phyloP scores from a whole-genome alignment of 1,139 yeast genomes.

The Kodamaea sp. region DNA sequence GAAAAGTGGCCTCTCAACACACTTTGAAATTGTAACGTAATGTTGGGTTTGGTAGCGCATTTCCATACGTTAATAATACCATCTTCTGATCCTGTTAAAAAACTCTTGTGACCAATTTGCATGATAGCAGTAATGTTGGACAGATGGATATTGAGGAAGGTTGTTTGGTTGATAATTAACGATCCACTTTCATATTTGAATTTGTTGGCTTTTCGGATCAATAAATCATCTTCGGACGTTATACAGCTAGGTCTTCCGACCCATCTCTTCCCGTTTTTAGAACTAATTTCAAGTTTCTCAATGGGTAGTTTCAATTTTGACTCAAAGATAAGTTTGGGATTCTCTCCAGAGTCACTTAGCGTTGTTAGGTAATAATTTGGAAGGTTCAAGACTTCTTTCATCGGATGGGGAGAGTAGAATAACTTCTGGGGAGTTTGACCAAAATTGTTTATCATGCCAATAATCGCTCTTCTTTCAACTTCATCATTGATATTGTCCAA shows the following conservation, averaged over 20 bases:
- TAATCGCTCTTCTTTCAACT: slow-evolving; percentile 69
- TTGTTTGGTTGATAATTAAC: slow-evolving; percentile 41
- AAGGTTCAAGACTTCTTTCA: slow-evolving; percentile 39
- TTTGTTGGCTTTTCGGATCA: slow-evolving; percentile 36
- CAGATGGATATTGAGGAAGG: slow-evolving; percentile 44
- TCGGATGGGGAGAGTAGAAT: slow-evolving; percentile 65
- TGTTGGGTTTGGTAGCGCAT: slow-evolving; percentile 26
- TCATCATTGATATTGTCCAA: slow-evolving; percentile 72
- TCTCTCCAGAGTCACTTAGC: slow-evolving; percentile 18
- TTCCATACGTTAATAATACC: slow-evolving; percentile 63
- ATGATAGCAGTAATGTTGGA: slow-evolving; percentile 35
- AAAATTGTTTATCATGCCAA: slow-evolving; percentile 84
- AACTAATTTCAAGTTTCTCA: slow-evolving; percentile 39
- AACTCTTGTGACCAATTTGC: slow-evolving; percentile 38
- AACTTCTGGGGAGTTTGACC: slow-evolving; percentile 85
- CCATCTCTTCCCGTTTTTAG: slow-evolving; percentile 41
- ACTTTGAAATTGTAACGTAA: slow-evolving; percentile 43
- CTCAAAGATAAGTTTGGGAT: slow-evolving; percentile 37
- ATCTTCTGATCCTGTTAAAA: slow-evolving; percentile 55
- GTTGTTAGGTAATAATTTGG: slow-evolving; percentile 37
- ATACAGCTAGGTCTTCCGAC: slow-evolving; percentile 44
- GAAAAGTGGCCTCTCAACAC: slow-evolving; percentile 57
- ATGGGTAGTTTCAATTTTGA: slow-evolving; percentile 38
- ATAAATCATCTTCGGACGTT: slow-evolving; percentile 39
- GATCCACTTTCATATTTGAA: slow-evolving; percentile 34